Percentiles rank a stretch among this genome's conserved stretches.
These are phyloP conservation scores for Phytophthora podocarpi DNA, from an alignment of 352 stramenopile genomes.

Conservation along the genomic window DNA sequence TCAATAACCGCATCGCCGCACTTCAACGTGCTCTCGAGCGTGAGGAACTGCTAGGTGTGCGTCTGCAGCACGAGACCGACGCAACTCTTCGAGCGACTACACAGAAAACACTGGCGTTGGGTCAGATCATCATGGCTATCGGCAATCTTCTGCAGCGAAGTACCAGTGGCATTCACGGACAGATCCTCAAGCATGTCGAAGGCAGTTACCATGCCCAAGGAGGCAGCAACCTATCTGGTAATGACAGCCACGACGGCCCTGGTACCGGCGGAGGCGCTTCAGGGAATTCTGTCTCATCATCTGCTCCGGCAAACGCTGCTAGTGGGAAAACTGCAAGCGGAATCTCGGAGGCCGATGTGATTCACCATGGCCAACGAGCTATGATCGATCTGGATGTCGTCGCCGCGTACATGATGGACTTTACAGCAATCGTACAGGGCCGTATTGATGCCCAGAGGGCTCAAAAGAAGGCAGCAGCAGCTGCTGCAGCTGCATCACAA, in stretches of 20 bases:
- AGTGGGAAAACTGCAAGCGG: slow-evolving; percentile 33
- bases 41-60: slow-evolving; percentile 69
- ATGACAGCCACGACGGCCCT: slow-evolving; percentile 17
- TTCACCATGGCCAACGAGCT: slow-evolving; percentile 86
- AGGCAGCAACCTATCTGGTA: slow-evolving; percentile 20
- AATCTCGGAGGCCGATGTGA: slow-evolving; percentile 82
- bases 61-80: slow-evolving; percentile 89
- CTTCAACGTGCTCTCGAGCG: slow-evolving; percentile 83
- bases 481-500: slow-evolving; percentile 28
- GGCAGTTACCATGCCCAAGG: slow-evolving; percentile 31
- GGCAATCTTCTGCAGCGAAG: slow-evolving; percentile 83
- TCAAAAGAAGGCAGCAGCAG: slow-evolving; percentile 65
- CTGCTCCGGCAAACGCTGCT: neutral
- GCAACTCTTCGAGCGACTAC: slow-evolving; percentile 87
- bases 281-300: slow-evolving; percentile 14
- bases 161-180: slow-evolving; percentile 84
- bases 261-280: slow-evolving; percentile 5
- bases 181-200: slow-evolving; percentile 90
- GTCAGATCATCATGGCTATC: slow-evolving; percentile 91
- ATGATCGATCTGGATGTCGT: slow-evolving; percentile 92
- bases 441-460: slow-evolving; percentile 73
- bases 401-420: slow-evolving; percentile 94
- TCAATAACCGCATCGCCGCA: slow-evolving; percentile 91
- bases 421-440: slow-evolving; percentile 81
- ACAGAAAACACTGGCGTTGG: slow-evolving; percentile 91